Evolutionary conservation across 257 asterid genomes (phyloP), one percentile per base, ranked within the genome.

Genomic region (Penstemon barbatus): DNA sequence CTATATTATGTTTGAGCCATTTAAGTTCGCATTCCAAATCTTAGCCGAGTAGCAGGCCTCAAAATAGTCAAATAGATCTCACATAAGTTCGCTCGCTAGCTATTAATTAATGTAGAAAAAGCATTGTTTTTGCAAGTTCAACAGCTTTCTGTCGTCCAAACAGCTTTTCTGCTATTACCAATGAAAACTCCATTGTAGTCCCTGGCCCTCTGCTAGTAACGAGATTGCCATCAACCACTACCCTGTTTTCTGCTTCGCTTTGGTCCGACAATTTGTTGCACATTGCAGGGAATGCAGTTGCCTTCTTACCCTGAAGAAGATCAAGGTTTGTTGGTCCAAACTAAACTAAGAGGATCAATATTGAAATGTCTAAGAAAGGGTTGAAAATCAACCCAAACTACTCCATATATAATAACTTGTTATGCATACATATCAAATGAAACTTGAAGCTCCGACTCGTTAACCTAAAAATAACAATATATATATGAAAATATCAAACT

Each of bases 151-250:
- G 33, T 42, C 84, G 87, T 57, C 96, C 97, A 7, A 85, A 82
- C 8, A 88, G 74, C 85, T 90, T 90, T 45, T 93, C 95, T 3
- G 74, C 65, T 3, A 93, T 90, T 18, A 82, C 91, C 77, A 93
- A 61, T 0, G 96, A 81, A 11, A 88, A 93, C 80, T 93, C 99
- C 96, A 90, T 81, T 11, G 95, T 61, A 55, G 97, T 90, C 73
- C 97, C 99, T 0, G 97, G 99, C 52, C 97, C 99, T 83, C 95
- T 85, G 63, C 99, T 93, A 1, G 99, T 90, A 71, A 88, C 61
- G 37, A 93, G 95, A 74, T 90, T 70, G 40, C 97, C 99, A 63
- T 93, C 99, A n/a, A 90, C 87, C 52, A 93, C 86, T 53, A 93
- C 96, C 48, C 96, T 81, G 69, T 80, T 88, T 59, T 90, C 99